phyloP scores from a whole-genome alignment of 176 grass and related monocot species.

The Eremochloa ophiuroides region DNA sequence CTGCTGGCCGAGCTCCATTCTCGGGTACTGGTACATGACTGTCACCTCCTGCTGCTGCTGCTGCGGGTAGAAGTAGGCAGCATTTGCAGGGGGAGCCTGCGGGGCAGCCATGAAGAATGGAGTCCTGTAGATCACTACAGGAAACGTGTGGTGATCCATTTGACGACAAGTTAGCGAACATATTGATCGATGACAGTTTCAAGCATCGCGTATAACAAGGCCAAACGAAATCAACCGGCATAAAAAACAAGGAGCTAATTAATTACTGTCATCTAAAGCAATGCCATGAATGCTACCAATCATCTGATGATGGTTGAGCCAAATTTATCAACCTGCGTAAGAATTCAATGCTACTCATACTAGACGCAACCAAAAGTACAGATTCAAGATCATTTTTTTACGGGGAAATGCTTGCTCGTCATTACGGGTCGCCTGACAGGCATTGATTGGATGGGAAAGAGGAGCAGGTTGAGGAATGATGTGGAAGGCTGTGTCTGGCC shows the following conservation, averaged over 20 bases:
- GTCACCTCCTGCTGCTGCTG: not conserved
- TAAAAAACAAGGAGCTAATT: not conserved
- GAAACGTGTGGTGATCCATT: not conserved
- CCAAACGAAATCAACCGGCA: not conserved
- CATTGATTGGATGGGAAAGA: not conserved
- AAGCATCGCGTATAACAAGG: not conserved
- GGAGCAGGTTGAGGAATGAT: not conserved
- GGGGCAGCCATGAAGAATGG: constrained; percentile 23
- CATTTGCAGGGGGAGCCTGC: not conserved
- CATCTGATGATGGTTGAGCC: not conserved
- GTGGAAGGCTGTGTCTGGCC: constrained; percentile 32
- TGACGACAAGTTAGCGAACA: not conserved
- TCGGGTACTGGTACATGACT: not conserved
- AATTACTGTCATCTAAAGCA: not conserved
- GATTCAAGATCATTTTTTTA: not conserved
- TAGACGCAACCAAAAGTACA: not conserved
- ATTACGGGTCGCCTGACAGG: not conserved
- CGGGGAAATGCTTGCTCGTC: not conserved
- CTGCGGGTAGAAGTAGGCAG: constrained; percentile 13
- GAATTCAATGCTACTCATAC: not conserved
- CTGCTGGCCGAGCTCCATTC: not conserved
- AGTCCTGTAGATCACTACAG: constrained; percentile 31
- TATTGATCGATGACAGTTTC: not conserved
- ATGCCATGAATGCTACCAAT: not conserved
- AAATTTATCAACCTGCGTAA: not conserved